A percentile compares a stretch with the other conserved stretches of the same genome.
Conservation (phyloP, 345 rosid genomes). For the Eucalyptus urophylla region DNA sequence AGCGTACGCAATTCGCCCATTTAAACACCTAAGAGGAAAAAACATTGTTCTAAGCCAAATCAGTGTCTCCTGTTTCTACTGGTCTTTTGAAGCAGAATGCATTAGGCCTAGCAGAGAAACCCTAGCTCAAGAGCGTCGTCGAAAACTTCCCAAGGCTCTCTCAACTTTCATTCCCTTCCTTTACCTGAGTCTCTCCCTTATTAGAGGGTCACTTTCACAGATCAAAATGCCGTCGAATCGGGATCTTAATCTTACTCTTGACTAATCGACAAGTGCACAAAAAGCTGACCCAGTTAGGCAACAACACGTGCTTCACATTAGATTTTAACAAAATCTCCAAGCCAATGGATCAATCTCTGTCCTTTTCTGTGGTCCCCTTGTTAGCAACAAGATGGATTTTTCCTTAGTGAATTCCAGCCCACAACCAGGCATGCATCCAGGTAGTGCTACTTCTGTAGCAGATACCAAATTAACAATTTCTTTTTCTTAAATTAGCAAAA, state of each 20-base stretch:
- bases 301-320: not conserved
- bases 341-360: not conserved
- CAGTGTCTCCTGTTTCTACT: not conserved
- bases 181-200: not conserved
- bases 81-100: not conserved
- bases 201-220: not conserved
- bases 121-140: not conserved
- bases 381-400: not conserved
- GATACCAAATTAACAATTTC: not conserved
- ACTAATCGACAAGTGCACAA: not conserved
- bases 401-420: slow-evolving; percentile 4
- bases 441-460: not conserved
- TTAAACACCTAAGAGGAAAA: not conserved
- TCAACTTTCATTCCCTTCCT: not conserved
- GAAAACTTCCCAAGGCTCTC: not conserved
- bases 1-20: not conserved
- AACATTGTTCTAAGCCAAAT: not conserved
- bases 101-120: not conserved
- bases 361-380: not conserved
- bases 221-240: not conserved
- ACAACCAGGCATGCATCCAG: slow-evolving; percentile 8
- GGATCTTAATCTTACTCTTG: not conserved
- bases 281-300: not conserved
- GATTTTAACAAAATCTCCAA: not conserved
- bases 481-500: not conserved